phyloP scores from a whole-genome alignment of 257 asterid species.

The Apocynum venetum region DNA sequence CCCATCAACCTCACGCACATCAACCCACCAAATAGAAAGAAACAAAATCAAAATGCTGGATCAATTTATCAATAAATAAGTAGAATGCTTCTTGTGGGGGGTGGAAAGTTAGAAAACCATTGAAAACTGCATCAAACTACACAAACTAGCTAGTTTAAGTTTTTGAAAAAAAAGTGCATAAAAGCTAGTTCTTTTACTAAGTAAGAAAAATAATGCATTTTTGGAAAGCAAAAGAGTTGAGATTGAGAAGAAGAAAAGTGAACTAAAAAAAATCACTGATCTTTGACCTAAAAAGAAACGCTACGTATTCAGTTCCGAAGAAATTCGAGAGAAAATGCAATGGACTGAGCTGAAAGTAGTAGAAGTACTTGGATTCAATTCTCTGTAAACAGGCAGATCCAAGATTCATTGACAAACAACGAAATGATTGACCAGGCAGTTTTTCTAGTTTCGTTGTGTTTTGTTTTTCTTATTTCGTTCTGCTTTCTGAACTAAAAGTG shows the following conservation, averaged over 20 bases:
- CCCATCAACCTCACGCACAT: conserved; percentile 15
- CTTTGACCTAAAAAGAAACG: not conserved
- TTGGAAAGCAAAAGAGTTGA: not conserved
- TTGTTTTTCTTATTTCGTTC: not conserved
- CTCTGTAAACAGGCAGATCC: not conserved
- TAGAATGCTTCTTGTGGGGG: not conserved
- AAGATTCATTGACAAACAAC: not conserved
- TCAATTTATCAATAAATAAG: not conserved
- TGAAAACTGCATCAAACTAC: not conserved
- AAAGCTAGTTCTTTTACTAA: not conserved
- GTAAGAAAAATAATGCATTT: not conserved
- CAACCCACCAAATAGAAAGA: not conserved
- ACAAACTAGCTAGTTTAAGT: not conserved
- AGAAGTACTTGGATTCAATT: not conserved
- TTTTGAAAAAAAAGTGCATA: not conserved
- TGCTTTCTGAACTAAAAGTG: not conserved
- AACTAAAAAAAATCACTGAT: not conserved
- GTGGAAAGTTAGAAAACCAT: not conserved
- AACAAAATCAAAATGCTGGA: conserved; percentile 5
- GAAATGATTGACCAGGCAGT: not conserved
- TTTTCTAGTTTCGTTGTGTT: no score
- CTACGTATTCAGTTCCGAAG: not conserved
- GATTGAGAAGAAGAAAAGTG: not conserved
- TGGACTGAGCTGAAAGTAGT: not conserved
- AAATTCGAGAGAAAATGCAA: not conserved